A percentile compares a stretch with the other conserved stretches of the same genome.
Conservation (phyloP, 2,329 filamentous ascomycete genomes). For the Alternaria hordeiaustralica region DNA sequence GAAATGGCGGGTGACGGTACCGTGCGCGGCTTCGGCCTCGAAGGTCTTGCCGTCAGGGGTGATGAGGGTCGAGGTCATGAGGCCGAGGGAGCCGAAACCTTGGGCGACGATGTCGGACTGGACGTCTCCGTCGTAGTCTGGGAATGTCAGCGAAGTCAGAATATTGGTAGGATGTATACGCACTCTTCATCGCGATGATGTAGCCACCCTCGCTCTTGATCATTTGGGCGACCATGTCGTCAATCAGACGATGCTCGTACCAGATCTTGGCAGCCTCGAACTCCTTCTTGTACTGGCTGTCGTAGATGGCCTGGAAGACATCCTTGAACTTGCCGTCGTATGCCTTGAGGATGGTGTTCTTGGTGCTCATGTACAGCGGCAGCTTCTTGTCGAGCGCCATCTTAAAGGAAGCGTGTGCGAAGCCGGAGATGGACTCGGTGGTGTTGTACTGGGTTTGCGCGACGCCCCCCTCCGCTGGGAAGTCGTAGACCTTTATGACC, state of each 20-base stretch:
- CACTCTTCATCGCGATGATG: constrained; percentile 97
- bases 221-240: constrained; percentile 99
- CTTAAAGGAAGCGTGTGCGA: constrained; percentile 97
- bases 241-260: constrained; percentile 99
- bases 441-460: constrained; percentile 99
- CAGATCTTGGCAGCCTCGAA: constrained; percentile 94
- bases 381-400: constrained; percentile 84
- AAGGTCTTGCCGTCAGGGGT: constrained; percentile 97
- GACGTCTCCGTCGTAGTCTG: constrained; percentile 98
- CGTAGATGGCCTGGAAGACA: constrained; percentile 97
- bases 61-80: constrained; percentile 98
- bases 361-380: constrained; percentile 99
- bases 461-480: constrained; percentile 83
- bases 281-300: constrained; percentile 81
- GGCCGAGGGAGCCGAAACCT: constrained; percentile 94
- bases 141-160: constrained; percentile 19
- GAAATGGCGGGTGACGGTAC: constrained; percentile 97
- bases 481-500: constrained; percentile 89
- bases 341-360: constrained; percentile 99
- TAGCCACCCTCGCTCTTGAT: constrained; percentile 97
- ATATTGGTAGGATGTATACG: background rate
- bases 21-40: constrained; percentile 97
- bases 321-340: constrained; percentile 99
- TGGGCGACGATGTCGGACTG: constrained; percentile 98
- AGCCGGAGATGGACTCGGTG: constrained; percentile 90